A percentile compares a stretch with the other conserved stretches of the same genome.
Conservation (phyloP, 2,329 filamentous ascomycete species). For the Epicoccum nigrum region DNA sequence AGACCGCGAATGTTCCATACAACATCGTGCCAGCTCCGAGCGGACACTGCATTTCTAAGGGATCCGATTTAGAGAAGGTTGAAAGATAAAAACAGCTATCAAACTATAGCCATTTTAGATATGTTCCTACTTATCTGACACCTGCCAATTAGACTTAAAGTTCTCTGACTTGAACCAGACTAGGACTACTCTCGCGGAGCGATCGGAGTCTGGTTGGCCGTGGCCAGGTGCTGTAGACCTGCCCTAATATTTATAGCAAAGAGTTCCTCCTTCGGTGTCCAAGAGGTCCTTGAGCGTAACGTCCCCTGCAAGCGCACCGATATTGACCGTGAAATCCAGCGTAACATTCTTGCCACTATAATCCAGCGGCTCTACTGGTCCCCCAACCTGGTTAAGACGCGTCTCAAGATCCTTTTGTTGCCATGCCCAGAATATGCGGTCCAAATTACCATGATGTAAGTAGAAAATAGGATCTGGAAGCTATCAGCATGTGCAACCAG, state of each 20-base stretch:
- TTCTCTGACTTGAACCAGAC: too few relatives aligned
- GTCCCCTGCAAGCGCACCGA: constrained; percentile 38
- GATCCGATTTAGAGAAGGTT: too few relatives aligned
- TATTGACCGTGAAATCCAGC: constrained; percentile 38
- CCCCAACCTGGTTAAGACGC: constrained; percentile 45
- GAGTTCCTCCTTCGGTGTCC: constrained; percentile 28
- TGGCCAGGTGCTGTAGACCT: too few relatives aligned
- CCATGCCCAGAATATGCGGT: constrained; percentile 43
- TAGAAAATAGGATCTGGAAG: constrained; percentile 43
- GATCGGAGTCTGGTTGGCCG: too few relatives aligned
- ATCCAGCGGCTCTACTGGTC: constrained; percentile 38
- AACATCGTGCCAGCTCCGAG: too few relatives aligned
- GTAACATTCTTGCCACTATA: constrained; percentile 39
- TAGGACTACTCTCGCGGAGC: too few relatives aligned
- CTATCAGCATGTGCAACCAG: neutral
- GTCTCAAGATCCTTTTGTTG: constrained; percentile 35
- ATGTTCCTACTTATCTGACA: too few relatives aligned
- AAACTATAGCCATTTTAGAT: too few relatives aligned
- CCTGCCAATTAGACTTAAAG: too few relatives aligned
- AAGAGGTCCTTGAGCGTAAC: constrained; percentile 38
- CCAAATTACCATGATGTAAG: constrained; percentile 48
- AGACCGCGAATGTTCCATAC: too few relatives aligned
- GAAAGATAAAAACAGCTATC: neutral
- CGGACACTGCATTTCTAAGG: too few relatives aligned
- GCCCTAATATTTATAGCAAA: constrained; percentile 34